Evolutionary conservation across 257 asterid genomes (phyloP), one percentile per base, ranked within the genome.

Genomic region (Rehmannia glutinosa): DNA sequence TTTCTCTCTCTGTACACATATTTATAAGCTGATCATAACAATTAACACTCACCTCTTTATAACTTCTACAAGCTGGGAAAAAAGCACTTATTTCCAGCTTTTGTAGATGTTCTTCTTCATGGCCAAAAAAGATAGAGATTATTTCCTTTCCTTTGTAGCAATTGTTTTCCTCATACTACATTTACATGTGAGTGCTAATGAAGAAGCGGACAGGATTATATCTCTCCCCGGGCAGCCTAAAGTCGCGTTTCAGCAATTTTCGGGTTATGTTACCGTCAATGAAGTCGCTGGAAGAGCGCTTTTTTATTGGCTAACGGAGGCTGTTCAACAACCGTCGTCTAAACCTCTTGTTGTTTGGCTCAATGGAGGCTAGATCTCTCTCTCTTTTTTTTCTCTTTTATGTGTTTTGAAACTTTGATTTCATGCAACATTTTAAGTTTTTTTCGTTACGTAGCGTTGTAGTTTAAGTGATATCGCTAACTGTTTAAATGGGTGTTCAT

Each of bases 331-430:
- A 0, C 88, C 95, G 60, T 47, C 51, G 1, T 49, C 87, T 0
- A 86, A 77, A 65, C 97, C 98, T 3, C 84, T 92, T 16, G 93
- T 92, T 69, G 72, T 92, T 68, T 92, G 98, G 98, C 98, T 92
- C 66, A 89, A 92, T 62, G 98, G 98, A 92, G 98, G 98, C 82
- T 12, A 41, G 13, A 47, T 56, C 39, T 11, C 24, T 35, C 56
- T 15, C 50, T 28, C 67, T n/a, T 54, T 57, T 27, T 21, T 28
- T 19, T 64, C 62, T 33, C 62, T 2, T 55, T n/a, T 54, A 8
- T 6, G 7, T 27, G 3, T 13, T 56, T 20, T 51, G 30, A 45
- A 8, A 3, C 15, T 43, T 15, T 43, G 9, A 0, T 43, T 45
- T 15, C 51, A 45, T 45, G 23, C 51, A 45, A n/a, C n/a, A n/a